Evolutionary conservation across 169 alveolate species (phyloP).

Genomic region (Babesia sp.): DNA sequence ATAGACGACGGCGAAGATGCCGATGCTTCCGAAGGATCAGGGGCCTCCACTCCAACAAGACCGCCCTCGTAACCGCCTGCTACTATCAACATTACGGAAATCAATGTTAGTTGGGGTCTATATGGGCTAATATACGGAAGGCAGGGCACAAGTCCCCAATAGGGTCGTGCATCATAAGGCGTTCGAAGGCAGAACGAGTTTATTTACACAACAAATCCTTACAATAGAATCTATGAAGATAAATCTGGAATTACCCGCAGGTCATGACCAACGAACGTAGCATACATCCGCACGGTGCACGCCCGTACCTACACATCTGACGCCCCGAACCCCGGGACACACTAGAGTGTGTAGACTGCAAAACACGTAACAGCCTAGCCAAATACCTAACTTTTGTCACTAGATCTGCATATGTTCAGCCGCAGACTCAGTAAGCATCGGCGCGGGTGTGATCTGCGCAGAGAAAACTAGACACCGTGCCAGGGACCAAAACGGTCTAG

Average conservation of each 20-base stretch:
- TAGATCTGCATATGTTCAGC: neutral
- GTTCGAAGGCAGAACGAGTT: neutral
- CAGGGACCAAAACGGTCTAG: neutral
- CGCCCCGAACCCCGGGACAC: neutral
- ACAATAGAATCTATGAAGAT: neutral
- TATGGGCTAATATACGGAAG: neutral
- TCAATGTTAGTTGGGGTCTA: neutral
- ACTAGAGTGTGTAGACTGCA: slow-evolving; percentile 1
- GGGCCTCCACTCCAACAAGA: slow-evolving; percentile 48
- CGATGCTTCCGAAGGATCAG: neutral
- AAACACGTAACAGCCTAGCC: neutral
- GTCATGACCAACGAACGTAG: neutral
- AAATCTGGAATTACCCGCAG: neutral
- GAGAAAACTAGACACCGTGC: neutral
- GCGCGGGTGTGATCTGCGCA: slow-evolving; percentile 2
- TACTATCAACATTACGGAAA: slow-evolving; percentile 40
- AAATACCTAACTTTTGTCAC: neutral
- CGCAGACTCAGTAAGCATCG: neutral
- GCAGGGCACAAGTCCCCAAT: neutral
- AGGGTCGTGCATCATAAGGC: neutral
- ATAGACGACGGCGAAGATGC: neutral
- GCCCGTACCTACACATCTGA: slow-evolving; percentile 7
- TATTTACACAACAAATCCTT: neutral
- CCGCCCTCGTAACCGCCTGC: slow-evolving; percentile 70
- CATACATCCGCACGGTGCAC: slow-evolving; percentile 11